Evolutionary conservation across 2,329 filamentous ascomycete genomes (phyloP).

Genomic region (Fusarium haematococcum): DNA sequence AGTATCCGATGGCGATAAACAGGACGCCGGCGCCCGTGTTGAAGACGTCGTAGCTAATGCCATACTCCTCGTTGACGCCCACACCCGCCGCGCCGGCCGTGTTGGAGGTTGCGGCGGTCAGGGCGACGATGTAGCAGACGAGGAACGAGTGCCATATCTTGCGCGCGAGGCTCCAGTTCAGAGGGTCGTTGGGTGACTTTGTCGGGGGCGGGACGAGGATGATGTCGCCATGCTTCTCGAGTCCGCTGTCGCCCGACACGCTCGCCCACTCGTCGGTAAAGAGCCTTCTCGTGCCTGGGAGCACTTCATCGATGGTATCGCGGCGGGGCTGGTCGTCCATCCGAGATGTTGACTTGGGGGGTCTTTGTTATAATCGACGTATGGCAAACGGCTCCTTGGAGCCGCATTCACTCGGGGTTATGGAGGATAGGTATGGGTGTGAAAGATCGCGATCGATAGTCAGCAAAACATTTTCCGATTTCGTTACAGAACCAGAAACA

Average conservation of each 20-base stretch:
- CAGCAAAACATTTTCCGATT: constrained; percentile 34
- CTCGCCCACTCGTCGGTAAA: constrained; percentile 45
- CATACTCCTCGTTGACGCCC: constrained; percentile 62
- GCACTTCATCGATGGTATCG: constrained; percentile 39
- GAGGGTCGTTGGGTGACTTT: constrained; percentile 62
- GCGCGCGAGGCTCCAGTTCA: constrained; percentile 61
- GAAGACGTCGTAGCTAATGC: constrained; percentile 63
- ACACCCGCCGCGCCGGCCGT: constrained; percentile 64
- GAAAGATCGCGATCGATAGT: constrained; percentile 31
- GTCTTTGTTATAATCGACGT: constrained; percentile 18
- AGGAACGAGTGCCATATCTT: constrained; percentile 64
- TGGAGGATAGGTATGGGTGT: constrained; percentile 34
- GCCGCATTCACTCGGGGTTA: constrained; percentile 37
- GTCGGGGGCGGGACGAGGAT: constrained; percentile 66
- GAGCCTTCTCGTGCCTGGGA: constrained; percentile 47
- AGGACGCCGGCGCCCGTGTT: constrained; percentile 69
- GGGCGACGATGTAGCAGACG: constrained; percentile 64
- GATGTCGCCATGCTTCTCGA: constrained; percentile 55
- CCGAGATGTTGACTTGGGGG: constrained; percentile 6
- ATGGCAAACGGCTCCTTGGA: constrained; percentile 33
- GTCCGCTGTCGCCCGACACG: constrained; percentile 35
- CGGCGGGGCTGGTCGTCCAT: constrained; percentile 36
- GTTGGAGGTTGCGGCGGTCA: constrained; percentile 68
- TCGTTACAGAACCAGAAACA: background rate
- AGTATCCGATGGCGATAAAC: constrained; percentile 67